Conservation (phyloP, 148 eudicot species). For the Dysphania ambrosioides region DNA sequence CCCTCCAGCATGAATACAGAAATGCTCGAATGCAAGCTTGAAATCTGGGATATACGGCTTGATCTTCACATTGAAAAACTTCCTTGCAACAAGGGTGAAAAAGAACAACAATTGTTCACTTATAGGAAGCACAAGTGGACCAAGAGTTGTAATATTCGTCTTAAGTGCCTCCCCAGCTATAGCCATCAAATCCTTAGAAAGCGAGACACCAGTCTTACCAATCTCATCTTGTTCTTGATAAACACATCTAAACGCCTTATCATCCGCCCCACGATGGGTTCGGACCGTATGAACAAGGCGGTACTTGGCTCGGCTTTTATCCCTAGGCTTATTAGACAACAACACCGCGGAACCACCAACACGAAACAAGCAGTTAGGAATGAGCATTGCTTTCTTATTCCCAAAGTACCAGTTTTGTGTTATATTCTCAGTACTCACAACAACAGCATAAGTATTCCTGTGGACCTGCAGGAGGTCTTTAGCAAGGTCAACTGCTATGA, state of each 20-base stretch:
- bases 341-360: conserved; percentile 61
- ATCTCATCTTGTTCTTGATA: conserved; percentile 48
- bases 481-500: conserved; percentile 52
- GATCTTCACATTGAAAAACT: conserved; percentile 33
- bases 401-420: conserved; percentile 64
- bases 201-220: conserved; percentile 45
- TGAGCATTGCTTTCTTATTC: conserved; percentile 56
- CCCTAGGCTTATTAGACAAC: conserved; percentile 42
- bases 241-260: conserved; percentile 48
- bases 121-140: conserved; percentile 47
- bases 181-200: conserved; percentile 52
- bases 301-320: conserved; percentile 46
- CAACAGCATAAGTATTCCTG: conserved; percentile 49
- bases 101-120: conserved; percentile 56
- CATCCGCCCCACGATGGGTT: conserved; percentile 50
- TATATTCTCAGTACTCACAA: conserved; percentile 59
- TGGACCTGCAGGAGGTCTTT: conserved; percentile 56
- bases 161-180: conserved; percentile 55
- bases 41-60: conserved; percentile 61
- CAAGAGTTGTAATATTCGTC: conserved; percentile 47
- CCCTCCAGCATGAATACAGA: conserved; percentile 61
- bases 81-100: conserved; percentile 26
- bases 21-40: conserved; percentile 55
- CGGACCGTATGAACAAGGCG: conserved; percentile 52
- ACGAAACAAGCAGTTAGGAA: conserved; percentile 61